Evolutionary conservation across 2,329 filamentous ascomycete species (phyloP), one percentile per base, ranked within the genome.

Genomic region (Xylaria sp.): DNA sequence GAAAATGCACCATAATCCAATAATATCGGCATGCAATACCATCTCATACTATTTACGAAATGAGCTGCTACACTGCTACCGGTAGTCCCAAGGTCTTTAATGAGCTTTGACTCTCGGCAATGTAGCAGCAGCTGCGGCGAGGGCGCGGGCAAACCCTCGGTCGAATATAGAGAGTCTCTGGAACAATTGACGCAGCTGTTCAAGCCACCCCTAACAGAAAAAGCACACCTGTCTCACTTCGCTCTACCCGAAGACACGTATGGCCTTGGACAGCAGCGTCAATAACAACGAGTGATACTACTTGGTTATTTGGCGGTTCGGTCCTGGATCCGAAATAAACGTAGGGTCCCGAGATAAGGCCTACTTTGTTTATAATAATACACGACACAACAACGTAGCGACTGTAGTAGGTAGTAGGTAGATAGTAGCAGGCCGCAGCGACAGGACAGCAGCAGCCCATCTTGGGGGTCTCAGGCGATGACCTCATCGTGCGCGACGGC

Each of bases 131-230:
- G 72, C 66, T 72, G 72, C 64, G 72, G 69, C 71, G 71, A 4
- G 52, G 69, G 63, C 59, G 69, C 76, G 76, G 76, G 67, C 73
- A 75, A 76, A 75, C 68, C 71, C 74, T 78, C 76, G 77, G 77
- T 75, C 70, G 64, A 75, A 75, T 76, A 72, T 64, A 71, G 68
- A 66, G 70, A 66, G 71, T 66, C 64, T 70, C 62, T 72, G 66
- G 70, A 73, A 76, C 72, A 75, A 60, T 62, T 62, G 64, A 65
- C 33, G 49, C 70, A 72, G 59, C 33, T 65, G 41, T 74, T 72
- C 69, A 75, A 73, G 75, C 65, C 69, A 71, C 67, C 72, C 72
- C 43, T 41, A 52, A 72, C 65, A 62, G 52, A 66, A 74, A 74
- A 54, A 43, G 62, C 60, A 69, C 70, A 63, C 69, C 63, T 65